A percentile compares a stretch with the other conserved stretches of the same genome.
Conservation (phyloP, 1,284 basidiomycete genomes). For the Blastosporella zonata region DNA sequence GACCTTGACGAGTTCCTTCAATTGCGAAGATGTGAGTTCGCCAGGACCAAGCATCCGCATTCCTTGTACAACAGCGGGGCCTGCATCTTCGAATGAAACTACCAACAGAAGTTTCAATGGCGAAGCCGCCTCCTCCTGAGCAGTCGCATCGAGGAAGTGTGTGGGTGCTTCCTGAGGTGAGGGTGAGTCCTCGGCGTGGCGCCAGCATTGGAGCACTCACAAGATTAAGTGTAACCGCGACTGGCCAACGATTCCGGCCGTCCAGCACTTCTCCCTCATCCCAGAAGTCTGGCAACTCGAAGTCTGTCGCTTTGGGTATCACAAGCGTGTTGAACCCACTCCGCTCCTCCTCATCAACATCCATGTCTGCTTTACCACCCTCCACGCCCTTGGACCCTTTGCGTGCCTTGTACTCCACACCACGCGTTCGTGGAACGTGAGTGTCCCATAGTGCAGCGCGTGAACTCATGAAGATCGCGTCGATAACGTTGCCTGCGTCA, state of each 20-base stretch:
- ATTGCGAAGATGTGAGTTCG: conserved; percentile 43
- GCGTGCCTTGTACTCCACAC: conserved; percentile 54
- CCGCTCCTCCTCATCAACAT: conserved; percentile 43
- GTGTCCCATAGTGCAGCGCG: conserved; percentile 78
- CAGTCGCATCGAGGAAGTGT: conserved; percentile 69
- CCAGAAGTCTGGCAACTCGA: conserved; percentile 82
- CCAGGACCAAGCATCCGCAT: conserved; percentile 62
- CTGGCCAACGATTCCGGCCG: conserved; percentile 63
- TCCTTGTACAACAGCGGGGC: conserved; percentile 46
- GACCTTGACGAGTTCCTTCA: conserved; percentile 55
- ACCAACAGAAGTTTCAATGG: conserved; percentile 56
- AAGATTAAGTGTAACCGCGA: conserved; percentile 73
- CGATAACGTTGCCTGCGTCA: conserved; percentile 70
- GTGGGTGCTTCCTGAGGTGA: conserved; percentile 44
- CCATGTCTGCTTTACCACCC: conserved; percentile 44
- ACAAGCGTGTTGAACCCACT: conserved; percentile 61
- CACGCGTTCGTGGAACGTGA: conserved; percentile 68
- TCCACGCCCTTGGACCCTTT: conserved; percentile 19
- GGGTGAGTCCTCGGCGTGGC: not conserved
- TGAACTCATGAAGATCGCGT: conserved; percentile 74
- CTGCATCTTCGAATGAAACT: conserved; percentile 51
- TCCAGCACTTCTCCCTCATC: conserved; percentile 71
- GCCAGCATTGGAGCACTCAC: conserved; percentile 38
- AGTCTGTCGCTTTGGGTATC: conserved; percentile 57
- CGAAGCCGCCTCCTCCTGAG: conserved; percentile 61